Percentiles rank a stretch among this genome's conserved stretches.
Conservation (phyloP, 495 filamentous ascomycete genomes). For the Penicillium egyptiacum region DNA sequence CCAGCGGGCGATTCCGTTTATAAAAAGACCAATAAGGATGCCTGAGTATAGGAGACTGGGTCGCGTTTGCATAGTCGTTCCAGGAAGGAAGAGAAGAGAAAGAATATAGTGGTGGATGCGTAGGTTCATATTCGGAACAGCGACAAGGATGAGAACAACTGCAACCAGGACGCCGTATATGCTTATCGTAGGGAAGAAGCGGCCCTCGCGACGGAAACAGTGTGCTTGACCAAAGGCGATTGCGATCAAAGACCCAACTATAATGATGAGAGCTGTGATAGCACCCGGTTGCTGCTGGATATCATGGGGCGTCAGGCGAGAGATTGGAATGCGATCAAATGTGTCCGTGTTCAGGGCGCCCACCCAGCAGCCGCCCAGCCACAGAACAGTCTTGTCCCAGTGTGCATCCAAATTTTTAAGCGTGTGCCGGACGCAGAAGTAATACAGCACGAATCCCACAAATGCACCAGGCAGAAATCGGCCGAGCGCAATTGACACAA, state of each 20-base stretch:
- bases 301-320: constrained; percentile 70
- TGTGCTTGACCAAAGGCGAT: constrained; percentile 61
- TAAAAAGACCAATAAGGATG: constrained; percentile 61
- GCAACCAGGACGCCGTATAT: constrained; percentile 59
- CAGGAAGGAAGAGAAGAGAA: constrained; percentile 56
- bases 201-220: constrained; percentile 66
- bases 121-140: constrained; percentile 58
- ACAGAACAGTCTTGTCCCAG: constrained; percentile 71
- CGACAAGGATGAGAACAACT: constrained; percentile 46
- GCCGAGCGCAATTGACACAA: constrained; percentile 64
- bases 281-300: constrained; percentile 75
- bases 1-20: constrained; percentile 67
- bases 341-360: constrained; percentile 76
- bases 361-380: constrained; percentile 75
- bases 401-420: constrained; percentile 61
- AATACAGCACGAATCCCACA: constrained; percentile 67
- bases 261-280: constrained; percentile 60
- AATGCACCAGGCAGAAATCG: constrained; percentile 75
- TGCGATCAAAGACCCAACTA: constrained; percentile 54
- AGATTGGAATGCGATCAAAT: constrained; percentile 73
- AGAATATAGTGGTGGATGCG: constrained; percentile 69
- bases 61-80: constrained; percentile 58
- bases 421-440: constrained; percentile 52
- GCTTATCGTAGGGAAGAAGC: constrained; percentile 60
- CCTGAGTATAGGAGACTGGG: constrained; percentile 60